Conservation (phyloP, 192 early-diverging fungal genomes). For the Coemansia sp. region DNA sequence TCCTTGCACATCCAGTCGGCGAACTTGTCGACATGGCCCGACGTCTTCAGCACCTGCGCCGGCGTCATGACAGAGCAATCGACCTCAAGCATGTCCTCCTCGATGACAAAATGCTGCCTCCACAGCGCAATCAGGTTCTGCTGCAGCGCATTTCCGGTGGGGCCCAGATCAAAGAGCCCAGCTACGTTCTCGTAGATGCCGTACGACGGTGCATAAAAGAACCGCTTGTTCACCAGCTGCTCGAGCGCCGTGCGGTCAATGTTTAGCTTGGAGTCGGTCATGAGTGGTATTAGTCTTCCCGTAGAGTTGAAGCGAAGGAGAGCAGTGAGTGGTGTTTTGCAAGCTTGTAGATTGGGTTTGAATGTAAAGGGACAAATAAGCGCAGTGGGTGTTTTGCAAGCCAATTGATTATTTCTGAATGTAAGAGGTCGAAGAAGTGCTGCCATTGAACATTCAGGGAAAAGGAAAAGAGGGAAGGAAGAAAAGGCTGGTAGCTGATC, state of each 20-base stretch:
- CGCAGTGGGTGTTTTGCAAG: background rate
- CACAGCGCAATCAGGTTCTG: conserved; percentile 86
- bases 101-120: conserved; percentile 96
- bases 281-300: conserved; percentile 22
- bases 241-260: conserved; percentile 68
- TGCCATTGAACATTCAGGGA: conserved; percentile 5
- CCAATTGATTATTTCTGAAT: background rate
- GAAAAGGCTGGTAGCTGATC: background rate
- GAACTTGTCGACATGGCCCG: conserved; percentile 98
- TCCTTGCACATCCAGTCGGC: conserved; percentile 99
- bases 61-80: conserved; percentile 99
- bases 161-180: conserved; percentile 98
- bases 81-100: conserved; percentile 99
- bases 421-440: background rate
- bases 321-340: background rate
- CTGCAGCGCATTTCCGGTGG: conserved; percentile 89
- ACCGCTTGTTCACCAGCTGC: conserved; percentile 81
- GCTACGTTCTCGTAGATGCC: conserved; percentile 94
- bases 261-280: conserved; percentile 36
- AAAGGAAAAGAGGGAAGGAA: background rate
- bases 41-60: conserved; percentile 92
- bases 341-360: background rate
- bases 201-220: conserved; percentile 97
- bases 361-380: background rate
- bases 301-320: conserved; percentile 17